Evolutionary conservation across 1,284 basidiomycete genomes (phyloP), one percentile per base, ranked within the genome.

Genomic region (Cerrena zonata): DNA sequence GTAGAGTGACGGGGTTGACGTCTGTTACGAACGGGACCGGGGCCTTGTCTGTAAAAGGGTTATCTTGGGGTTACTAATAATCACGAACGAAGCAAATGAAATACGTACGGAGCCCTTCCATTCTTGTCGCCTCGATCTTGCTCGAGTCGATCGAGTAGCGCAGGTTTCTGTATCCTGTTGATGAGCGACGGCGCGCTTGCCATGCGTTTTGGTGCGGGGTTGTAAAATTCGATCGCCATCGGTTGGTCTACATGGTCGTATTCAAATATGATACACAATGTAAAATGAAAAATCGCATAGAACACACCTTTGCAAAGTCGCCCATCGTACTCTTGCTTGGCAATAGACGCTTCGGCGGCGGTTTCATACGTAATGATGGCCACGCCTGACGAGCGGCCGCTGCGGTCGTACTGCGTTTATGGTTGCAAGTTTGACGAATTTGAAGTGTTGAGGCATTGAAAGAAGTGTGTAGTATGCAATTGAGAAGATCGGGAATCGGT

Each of bases 361-460:
- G 82, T 87, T 65, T 90, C 84, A 71, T 86, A 97, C n/a, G 84
- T 77, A 65, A 97, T 76, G 56, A 84, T 80, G 24, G 91, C 94
- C 51, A 81, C 75, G 53, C 94, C 94, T 24, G 81, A 84, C 45
- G 94, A 96, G 64, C 94, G 89, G 59, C 94, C 94, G 61, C 92
- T 94, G 64, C 88, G 86, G 74, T 97, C 94, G 73, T 94, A 98
- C 94, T n/a, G n/a, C n/a, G n/a, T 96, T 76, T 65, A 69, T 65
- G 58, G 64, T 62, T 59, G 51, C 40, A 46, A 60, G 30, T 7
- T 7, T 15, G 30, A 34, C 30, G 30, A 34, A 34, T 7, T 15
- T 7, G 15, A 34, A 63, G 43, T 47, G 42, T 26, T 46, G 19
- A 25, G 37, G 38, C 49, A 24, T 18, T 15, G 54, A 43, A 40